Evolutionary conservation across 169 alveolate species (phyloP).

Genomic region (Ichthyophthirius multifiliis): DNA sequence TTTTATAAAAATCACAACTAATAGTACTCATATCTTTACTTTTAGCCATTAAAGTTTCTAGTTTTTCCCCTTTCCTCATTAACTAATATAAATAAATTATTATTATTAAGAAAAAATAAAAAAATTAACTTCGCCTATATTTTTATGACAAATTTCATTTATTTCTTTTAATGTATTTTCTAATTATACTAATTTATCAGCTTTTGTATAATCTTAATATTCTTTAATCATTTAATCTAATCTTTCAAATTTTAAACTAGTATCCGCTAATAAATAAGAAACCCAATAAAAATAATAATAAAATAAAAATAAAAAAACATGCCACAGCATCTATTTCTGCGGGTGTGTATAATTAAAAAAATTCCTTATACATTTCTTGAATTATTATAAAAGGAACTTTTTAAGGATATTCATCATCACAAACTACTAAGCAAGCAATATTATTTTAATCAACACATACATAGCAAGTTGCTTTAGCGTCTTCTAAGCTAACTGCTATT

Average conservation of each 20-base stretch:
- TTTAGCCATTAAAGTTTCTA: constrained; percentile 92
- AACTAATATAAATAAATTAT: constrained; percentile 69
- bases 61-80: constrained; percentile 93
- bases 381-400: constrained; percentile 58
- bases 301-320: background rate
- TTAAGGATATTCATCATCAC: constrained; percentile 71
- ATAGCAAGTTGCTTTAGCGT: constrained; percentile 59
- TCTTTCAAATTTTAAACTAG: constrained; percentile 63
- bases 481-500: constrained; percentile 55
- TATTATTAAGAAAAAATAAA: background rate
- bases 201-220: constrained; percentile 93
- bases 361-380: constrained; percentile 26
- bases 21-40: constrained; percentile 86
- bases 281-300: background rate
- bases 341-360: constrained; percentile 37
- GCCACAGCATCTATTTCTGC: constrained; percentile 39
- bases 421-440: constrained; percentile 55
- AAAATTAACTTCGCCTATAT: constrained; percentile 40
- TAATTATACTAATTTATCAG: constrained; percentile 89
- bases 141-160: constrained; percentile 71
- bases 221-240: constrained; percentile 79
- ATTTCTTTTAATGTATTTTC: constrained; percentile 93
- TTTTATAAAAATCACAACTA: constrained; percentile 41
- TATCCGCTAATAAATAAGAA: constrained; percentile 49
- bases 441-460: constrained; percentile 47